Evolutionary conservation across 768 basidiomycete species (phyloP).

Genomic region (Pholiota microspora): DNA sequence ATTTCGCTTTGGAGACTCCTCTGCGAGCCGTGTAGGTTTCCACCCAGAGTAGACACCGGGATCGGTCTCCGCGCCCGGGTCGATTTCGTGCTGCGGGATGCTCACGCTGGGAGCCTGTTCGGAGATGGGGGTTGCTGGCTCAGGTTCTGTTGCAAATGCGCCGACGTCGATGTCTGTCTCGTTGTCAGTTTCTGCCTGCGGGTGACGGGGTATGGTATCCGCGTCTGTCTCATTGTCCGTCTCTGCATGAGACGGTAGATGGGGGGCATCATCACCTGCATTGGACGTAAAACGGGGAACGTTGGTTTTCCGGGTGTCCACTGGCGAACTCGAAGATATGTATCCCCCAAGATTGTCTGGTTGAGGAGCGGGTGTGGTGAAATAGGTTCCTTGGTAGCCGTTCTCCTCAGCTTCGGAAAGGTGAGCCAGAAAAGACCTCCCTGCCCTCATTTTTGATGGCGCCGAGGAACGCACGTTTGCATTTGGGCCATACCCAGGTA

Average conservation of each 20-base stretch:
- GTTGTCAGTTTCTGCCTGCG: slow-evolving; percentile 16
- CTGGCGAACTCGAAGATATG: slow-evolving; percentile 50
- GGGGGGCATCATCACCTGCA: not conserved
- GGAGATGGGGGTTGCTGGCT: slow-evolving; percentile 15
- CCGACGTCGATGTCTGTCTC: slow-evolving; percentile 9
- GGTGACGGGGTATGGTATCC: no score
- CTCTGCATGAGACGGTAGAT: slow-evolving; percentile 11
- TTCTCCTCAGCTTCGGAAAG: slow-evolving; percentile 89
- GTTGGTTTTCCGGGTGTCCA: slow-evolving; percentile 29
- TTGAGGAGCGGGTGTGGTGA: slow-evolving; percentile 37
- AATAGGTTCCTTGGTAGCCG: slow-evolving; percentile 87
- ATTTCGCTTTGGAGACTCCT: slow-evolving; percentile 12
- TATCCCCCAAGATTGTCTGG: slow-evolving; percentile 50
- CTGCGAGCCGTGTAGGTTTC: slow-evolving; percentile 5
- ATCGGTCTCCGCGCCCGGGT: slow-evolving; percentile 28
- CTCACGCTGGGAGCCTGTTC: slow-evolving; percentile 6
- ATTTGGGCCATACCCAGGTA: slow-evolving; percentile 87
- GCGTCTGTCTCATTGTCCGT: no score
- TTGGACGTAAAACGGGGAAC: not conserved
- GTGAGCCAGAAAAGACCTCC: slow-evolving; percentile 60
- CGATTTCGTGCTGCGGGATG: slow-evolving; percentile 8
- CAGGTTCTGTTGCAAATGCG: slow-evolving; percentile 15
- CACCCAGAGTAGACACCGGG: slow-evolving; percentile 24
- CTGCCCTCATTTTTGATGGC: slow-evolving; percentile 43
- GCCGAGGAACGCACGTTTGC: slow-evolving; percentile 85